Conservation (phyloP, 2,329 filamentous ascomycete species). For the Ceratocystis lukuohia region DNA sequence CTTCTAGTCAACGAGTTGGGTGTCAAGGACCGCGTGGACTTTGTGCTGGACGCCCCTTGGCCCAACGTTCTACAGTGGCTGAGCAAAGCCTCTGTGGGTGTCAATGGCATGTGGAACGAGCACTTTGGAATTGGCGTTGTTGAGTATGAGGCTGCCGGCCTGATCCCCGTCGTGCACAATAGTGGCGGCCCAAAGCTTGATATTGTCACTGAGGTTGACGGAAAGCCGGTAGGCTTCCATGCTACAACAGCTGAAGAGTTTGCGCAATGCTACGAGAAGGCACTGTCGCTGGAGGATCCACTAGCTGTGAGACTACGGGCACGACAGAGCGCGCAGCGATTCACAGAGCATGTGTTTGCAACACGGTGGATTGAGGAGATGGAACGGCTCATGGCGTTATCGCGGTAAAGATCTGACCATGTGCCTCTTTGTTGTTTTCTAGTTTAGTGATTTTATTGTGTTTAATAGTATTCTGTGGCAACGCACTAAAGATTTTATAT, state of each 20-base stretch:
- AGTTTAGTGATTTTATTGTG: neutral
- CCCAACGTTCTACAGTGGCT: slow-evolving; percentile 72
- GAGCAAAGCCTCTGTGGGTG: slow-evolving; percentile 63
- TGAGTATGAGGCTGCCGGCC: slow-evolving; percentile 89
- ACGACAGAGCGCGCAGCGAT: slow-evolving; percentile 63
- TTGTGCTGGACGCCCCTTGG: slow-evolving; percentile 84
- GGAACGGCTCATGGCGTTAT: slow-evolving; percentile 50
- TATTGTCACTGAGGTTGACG: slow-evolving; percentile 73
- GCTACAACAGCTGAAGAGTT: slow-evolving; percentile 69
- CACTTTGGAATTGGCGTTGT: slow-evolving; percentile 98
- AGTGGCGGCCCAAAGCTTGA: slow-evolving; percentile 87
- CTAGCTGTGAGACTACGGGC: slow-evolving; percentile 64
- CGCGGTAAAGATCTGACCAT: slow-evolving; percentile 20
- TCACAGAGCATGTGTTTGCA: slow-evolving; percentile 77
- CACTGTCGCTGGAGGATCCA: slow-evolving; percentile 57
- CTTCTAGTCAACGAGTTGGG: slow-evolving; percentile 75
- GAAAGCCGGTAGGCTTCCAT: slow-evolving; percentile 70
- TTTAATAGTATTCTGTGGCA: slow-evolving; percentile 8
- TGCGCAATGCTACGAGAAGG: slow-evolving; percentile 64
- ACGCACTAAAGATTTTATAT: neutral
- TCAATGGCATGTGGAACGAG: slow-evolving; percentile 99
- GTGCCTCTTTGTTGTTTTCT: neutral
- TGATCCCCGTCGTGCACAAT: slow-evolving; percentile 86
- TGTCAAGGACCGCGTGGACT: slow-evolving; percentile 72
- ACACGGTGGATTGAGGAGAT: slow-evolving; percentile 65